A percentile compares a stretch with the other conserved stretches of the same genome.
phyloP scores from a whole-genome alignment of 306 rosid genomes.

The Amphicarpaea edgeworthii region DNA sequence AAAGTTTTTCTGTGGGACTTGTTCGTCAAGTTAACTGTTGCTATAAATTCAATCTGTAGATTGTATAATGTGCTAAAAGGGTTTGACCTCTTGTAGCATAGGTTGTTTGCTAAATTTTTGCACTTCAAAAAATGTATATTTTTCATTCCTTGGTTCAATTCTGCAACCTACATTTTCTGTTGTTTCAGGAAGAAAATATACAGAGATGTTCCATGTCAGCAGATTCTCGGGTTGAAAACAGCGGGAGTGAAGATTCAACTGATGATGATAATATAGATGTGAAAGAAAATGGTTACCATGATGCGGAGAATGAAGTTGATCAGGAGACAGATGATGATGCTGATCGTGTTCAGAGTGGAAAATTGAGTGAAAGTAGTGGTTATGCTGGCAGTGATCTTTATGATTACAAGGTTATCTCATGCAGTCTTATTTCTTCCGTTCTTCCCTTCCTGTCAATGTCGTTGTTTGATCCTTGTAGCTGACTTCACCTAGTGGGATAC shows the following conservation, averaged over 20 bases:
- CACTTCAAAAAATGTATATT: neutral
- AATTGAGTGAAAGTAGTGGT: slow-evolving; percentile 97
- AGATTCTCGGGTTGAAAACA: slow-evolving; percentile 90
- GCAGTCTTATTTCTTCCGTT: slow-evolving; percentile 21
- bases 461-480: neutral
- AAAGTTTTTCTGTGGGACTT: neutral
- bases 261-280: slow-evolving; percentile 80
- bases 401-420: slow-evolving; percentile 81
- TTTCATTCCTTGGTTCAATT: neutral
- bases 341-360: slow-evolving; percentile 91
- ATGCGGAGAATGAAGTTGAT: slow-evolving; percentile 93
- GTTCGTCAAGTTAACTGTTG: slow-evolving; percentile 5
- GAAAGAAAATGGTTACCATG: slow-evolving; percentile 95
- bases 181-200: slow-evolving; percentile 87
- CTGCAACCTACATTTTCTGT: slow-evolving; percentile 28
- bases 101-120: neutral
- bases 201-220: slow-evolving; percentile 97
- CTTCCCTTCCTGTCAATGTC: neutral
- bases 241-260: slow-evolving; percentile 89
- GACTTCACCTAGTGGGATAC: neutral
- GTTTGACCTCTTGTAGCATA: slow-evolving; percentile 1
- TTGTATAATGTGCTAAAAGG: neutral
- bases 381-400: slow-evolving; percentile 98
- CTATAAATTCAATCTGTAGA: neutral
- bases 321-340: slow-evolving; percentile 91